A percentile compares a stretch with the other conserved stretches of the same genome.
Evolutionary conservation across 306 rosid species (phyloP).

Genomic region (Phaseolus lunatus): DNA sequence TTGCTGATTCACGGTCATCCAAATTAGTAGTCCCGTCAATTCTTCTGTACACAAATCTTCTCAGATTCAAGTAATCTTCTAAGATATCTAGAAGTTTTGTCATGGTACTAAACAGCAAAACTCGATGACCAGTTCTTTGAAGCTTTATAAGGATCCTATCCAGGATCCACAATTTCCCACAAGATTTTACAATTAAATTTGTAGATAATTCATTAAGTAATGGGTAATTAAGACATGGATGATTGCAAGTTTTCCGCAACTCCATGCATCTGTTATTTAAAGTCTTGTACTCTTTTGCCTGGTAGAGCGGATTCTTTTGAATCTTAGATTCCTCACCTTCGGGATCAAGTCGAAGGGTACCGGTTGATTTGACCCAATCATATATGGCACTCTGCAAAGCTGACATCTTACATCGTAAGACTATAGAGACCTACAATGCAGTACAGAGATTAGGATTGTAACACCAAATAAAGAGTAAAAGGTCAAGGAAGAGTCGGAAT

Average conservation of each 20-base stretch:
- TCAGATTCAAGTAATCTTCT: constrained; percentile 95
- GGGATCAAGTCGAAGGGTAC: constrained; percentile 96
- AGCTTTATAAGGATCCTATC: constrained; percentile 94
- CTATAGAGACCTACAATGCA: constrained; percentile 82
- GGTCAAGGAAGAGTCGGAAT: constrained; percentile 35
- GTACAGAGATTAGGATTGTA: constrained; percentile 45
- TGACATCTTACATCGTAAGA: constrained; percentile 90
- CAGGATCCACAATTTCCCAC: constrained; percentile 97
- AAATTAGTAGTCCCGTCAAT: constrained; percentile 97
- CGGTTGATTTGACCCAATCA: constrained; percentile 97
- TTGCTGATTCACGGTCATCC: constrained; percentile 98
- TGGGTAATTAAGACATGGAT: constrained; percentile 91
- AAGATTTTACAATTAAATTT: constrained; percentile 79
- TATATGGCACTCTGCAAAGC: constrained; percentile 92
- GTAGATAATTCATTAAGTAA: constrained; percentile 66
- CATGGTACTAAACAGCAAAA: constrained; percentile 97
- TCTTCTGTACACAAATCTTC: constrained; percentile 83
- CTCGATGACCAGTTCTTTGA: constrained; percentile 94
- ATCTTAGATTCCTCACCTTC: constrained; percentile 80
- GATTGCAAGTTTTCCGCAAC: constrained; percentile 96
- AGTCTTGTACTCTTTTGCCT: constrained; percentile 79
- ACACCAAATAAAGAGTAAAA: constrained; percentile 24
- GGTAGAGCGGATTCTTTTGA: constrained; percentile 76
- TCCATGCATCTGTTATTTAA: constrained; percentile 98
- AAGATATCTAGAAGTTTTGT: constrained; percentile 91